Evolutionary conservation across 2,329 filamentous ascomycete genomes (phyloP), one percentile per base, ranked within the genome.

Genomic region (Chrysosphaeria jannelii): DNA sequence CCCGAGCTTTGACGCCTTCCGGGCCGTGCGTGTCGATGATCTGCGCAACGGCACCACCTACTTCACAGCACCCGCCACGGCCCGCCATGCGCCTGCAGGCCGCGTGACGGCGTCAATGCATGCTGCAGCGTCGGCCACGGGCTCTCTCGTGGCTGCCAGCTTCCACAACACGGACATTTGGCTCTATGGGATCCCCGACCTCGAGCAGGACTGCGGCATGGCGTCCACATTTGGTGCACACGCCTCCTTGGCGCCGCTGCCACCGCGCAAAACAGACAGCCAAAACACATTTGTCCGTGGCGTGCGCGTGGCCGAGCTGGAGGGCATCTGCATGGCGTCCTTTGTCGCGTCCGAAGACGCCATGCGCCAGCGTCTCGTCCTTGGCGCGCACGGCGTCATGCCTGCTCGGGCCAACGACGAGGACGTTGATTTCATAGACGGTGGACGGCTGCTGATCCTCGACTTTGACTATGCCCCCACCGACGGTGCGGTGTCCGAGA

Each of bases 381-480:
- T 70, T 15, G 65, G 69, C 19, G 71, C 72, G 5, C 62, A 65
- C 13, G 72, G 71, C 15, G 60, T 74, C 10, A 7, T n/a, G 7
- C 16, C 16, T n/a, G 45, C 50, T 6, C 45, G 58, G 20, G 53
- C 60, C 3, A 25, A 23, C 2, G 67, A 74, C 26, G 65, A 75
- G 31, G 70, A 76, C 32, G 56, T 68, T 24, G 59, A 71, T 35
- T 72, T 74, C 31, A 56, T 74, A n/a, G 74, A 81, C 35, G 71
- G 72, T 5, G 72, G 72, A 9, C 57, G 72, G 29, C 47, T 85
- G 20, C 56, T 59, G 7, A 45, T 81, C 6, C 47, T 79, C 21
- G 72, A 81, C 39, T 81, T 81, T 39, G 57, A 67, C 31, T 70
- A 70, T 33, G 46, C 52, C 1, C 34, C 52, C 2, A 42, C 36